phyloP scores from a whole-genome alignment of 805 yeast species.

The Torulaspora maleeae region DNA sequence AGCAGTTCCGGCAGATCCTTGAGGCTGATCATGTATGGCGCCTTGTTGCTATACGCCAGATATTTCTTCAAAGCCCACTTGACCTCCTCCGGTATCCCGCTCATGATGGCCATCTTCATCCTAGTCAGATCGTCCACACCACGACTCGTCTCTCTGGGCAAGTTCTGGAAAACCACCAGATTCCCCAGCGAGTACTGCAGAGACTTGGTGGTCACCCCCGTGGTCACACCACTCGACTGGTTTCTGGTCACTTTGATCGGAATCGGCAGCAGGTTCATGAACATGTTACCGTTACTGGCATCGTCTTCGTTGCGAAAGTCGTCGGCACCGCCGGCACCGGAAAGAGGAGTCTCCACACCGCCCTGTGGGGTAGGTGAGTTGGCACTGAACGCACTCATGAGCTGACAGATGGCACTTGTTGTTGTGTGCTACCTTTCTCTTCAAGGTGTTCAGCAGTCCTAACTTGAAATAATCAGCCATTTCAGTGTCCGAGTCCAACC shows the following conservation, averaged over 20 bases:
- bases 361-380: conserved; percentile 18
- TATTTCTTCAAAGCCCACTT: conserved; percentile 61
- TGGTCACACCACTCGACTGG: conserved; percentile 29
- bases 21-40: conserved; percentile 47
- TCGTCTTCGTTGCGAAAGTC: conserved; percentile 8
- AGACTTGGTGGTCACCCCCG: conserved; percentile 12
- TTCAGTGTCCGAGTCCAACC: too few species aligned
- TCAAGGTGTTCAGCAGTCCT: background rate
- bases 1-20: conserved; percentile 39
- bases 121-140: conserved; percentile 65
- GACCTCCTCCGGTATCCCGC: conserved; percentile 61
- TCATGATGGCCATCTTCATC: conserved; percentile 62
- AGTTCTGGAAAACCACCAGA: conserved; percentile 31
- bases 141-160: conserved; percentile 37
- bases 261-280: conserved; percentile 24
- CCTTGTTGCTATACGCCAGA: conserved; percentile 39
- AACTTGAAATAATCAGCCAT: too few species aligned
- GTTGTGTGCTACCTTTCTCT: background rate
- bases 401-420: background rate
- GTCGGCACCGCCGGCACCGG: conserved; percentile 3
- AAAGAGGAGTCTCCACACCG: conserved; percentile 5
- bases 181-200: conserved; percentile 32
- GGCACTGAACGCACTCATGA: conserved; percentile 11
- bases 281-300: conserved; percentile 16
- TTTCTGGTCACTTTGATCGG: conserved; percentile 31